phyloP scores from a whole-genome alignment of 345 rosid genomes.

The Acer saccharum region DNA sequence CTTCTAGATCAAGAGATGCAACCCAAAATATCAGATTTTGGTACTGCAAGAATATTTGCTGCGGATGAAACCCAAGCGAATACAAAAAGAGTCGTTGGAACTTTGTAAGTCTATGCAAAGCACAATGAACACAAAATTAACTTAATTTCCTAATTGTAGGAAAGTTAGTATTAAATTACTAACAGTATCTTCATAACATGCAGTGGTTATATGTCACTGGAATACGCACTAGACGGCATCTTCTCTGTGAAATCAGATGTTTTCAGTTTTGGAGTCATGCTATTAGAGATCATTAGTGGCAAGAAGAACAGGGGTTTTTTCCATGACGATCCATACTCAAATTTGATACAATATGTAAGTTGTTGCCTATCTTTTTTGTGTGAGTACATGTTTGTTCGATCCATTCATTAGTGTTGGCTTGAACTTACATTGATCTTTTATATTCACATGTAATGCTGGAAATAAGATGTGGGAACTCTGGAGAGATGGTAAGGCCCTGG shows the following conservation, averaged over 20 bases:
- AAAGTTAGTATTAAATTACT: no score
- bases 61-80: slow-evolving; percentile 18
- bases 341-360: neutral
- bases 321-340: neutral
- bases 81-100: slow-evolving; percentile 20
- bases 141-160: no score
- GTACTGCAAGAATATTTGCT: slow-evolving; percentile 13
- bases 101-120: slow-evolving; percentile 6
- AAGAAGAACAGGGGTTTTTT: neutral
- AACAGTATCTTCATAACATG: no score
- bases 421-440: neutral
- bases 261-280: slow-evolving; percentile 10
- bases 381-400: neutral
- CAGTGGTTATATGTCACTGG: neutral
- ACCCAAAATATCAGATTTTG: slow-evolving; percentile 29
- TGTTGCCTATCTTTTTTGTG: neutral
- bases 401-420: neutral
- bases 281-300: slow-evolving; percentile 3
- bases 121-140: neutral
- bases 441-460: neutral
- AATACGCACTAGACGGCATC: neutral
- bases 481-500: slow-evolving; percentile 18
- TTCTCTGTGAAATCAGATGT: slow-evolving; percentile 7
- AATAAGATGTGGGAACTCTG: slow-evolving; percentile 23
- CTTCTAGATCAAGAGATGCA: slow-evolving; percentile 19